These are phyloP conservation scores for Claviceps purpurea DNA, from an alignment of 2,329 filamentous ascomycete species.

Conservation along the genomic window DNA sequence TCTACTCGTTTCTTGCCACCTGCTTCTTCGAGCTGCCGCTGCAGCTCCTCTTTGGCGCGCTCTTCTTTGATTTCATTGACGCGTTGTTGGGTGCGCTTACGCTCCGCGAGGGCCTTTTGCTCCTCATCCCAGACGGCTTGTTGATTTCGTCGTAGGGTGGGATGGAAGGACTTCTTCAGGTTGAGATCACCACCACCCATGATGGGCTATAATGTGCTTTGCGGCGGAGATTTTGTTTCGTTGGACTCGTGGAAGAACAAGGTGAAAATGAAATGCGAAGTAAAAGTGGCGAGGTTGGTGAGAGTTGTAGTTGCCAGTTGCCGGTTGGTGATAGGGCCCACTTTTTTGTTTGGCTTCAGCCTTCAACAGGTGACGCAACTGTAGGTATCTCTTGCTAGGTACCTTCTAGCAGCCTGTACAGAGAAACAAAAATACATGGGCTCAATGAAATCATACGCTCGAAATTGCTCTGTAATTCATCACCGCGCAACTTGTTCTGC, in stretches of 20 bases:
- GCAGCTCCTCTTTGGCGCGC: conserved; percentile 79
- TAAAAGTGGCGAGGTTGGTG: conserved; percentile 1
- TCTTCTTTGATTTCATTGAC: conserved; percentile 91
- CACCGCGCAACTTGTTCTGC: too few relatives aligned
- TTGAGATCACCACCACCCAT: conserved; percentile 96
- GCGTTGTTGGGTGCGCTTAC: conserved; percentile 84
- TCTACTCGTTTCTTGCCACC: conserved; percentile 70
- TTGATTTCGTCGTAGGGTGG: conserved; percentile 81
- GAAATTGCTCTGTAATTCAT: too few relatives aligned
- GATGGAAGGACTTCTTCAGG: conserved; percentile 91
- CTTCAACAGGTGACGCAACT: background rate
- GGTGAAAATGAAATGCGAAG: background rate
- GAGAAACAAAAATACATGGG: too few relatives aligned
- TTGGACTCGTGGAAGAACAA: background rate
- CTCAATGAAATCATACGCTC: too few relatives aligned
- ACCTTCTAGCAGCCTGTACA: too few relatives aligned
- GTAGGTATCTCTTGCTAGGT: background rate
- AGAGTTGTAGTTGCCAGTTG: background rate
- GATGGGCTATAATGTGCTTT: conserved; percentile 22
- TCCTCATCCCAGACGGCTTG: conserved; percentile 83
- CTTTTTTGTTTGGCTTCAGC: background rate
- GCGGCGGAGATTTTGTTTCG: background rate
- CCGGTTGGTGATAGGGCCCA: background rate
- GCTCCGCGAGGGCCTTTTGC: conserved; percentile 82
- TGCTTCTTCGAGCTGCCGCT: conserved; percentile 76